Base-by-base conservation (phyloP, 2,329 filamentous ascomycete species). In the Chaetoscypha palmicola region DNA sequence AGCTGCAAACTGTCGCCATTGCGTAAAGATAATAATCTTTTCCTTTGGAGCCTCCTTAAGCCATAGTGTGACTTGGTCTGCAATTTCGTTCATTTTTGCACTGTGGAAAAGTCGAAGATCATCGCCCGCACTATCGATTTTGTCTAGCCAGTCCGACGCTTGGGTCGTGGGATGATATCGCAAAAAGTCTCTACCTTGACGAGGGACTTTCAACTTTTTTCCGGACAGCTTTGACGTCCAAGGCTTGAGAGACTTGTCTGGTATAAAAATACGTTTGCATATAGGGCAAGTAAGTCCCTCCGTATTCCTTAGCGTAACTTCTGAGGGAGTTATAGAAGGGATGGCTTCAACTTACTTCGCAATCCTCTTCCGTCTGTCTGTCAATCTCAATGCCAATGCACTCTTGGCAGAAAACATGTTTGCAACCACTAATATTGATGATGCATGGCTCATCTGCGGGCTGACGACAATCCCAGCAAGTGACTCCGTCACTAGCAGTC, bases 11-110 rank as follows among this genome's bases (percentile, higher is more conserved):
- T 65, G 60, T 5, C 72, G 55, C 46, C 74, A 81, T 43, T 80
- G 74, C 0, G 71, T 74, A 50, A 78, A 81, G 26, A 80, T 61
- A 32, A 80, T 73, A 35, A 80, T 68, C 56, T 81, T 81, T 16
- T 66, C 66, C 0, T 62, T 37, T 0, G 63, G 61, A 4, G 69
- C 66, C 11, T 70, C 62, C 1, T 57, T 23, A 4, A 66, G 43
- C 66, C 66, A 69, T 5, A 60, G 50, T 2, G 61, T 36, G 9
- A 68, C 43, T 5, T 58, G 52, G 0, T 50, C 41, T 16, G 51
- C 49, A 1, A 64, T 53, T 11, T 55, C 60, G 2, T 46, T 53
- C 2, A 65, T 42, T 45, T 68, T 69, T 0, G 65, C 56, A 10
- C 62, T 60, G 1, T 59, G 58, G 38, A 66, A 61, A 2, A 55